Evolutionary conservation across 2,329 filamentous ascomycete genomes (phyloP).

Genomic region (Epichloe coenophiala): DNA sequence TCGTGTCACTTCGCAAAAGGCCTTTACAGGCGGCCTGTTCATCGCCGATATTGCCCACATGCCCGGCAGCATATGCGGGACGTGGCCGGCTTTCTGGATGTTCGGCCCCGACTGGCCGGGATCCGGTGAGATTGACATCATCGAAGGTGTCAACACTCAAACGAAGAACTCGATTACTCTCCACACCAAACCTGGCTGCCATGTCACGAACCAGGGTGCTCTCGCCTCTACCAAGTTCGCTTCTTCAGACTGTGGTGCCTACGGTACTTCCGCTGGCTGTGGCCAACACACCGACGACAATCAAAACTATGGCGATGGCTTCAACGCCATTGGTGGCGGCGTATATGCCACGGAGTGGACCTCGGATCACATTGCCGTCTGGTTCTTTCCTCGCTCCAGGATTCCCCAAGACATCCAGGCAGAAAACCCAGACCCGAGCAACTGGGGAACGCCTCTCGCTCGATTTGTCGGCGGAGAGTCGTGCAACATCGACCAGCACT

Average conservation of each 20-base stretch:
- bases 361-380: constrained; percentile 55
- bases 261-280: constrained; percentile 44
- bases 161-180: constrained; percentile 49
- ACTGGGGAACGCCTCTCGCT: constrained; percentile 58
- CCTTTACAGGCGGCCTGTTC: constrained; percentile 57
- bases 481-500: constrained; percentile 60
- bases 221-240: constrained; percentile 32
- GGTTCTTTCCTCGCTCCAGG: constrained; percentile 59
- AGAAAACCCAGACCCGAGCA: constrained; percentile 46
- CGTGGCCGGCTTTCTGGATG: constrained; percentile 64
- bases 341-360: constrained; percentile 72
- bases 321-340: constrained; percentile 58
- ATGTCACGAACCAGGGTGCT: constrained; percentile 35
- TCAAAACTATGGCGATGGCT: constrained; percentile 49
- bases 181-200: constrained; percentile 50
- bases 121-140: constrained; percentile 65
- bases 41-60: constrained; percentile 64
- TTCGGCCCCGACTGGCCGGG: constrained; percentile 58
- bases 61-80: constrained; percentile 57
- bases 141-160: constrained; percentile 61
- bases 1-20: constrained; percentile 51
- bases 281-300: constrained; percentile 36
- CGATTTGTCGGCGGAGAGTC: constrained; percentile 50
- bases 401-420: constrained; percentile 51
- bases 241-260: constrained; percentile 42